Base-by-base conservation (phyloP, 129 eudicot species). In the Artemisia annua region DNA sequence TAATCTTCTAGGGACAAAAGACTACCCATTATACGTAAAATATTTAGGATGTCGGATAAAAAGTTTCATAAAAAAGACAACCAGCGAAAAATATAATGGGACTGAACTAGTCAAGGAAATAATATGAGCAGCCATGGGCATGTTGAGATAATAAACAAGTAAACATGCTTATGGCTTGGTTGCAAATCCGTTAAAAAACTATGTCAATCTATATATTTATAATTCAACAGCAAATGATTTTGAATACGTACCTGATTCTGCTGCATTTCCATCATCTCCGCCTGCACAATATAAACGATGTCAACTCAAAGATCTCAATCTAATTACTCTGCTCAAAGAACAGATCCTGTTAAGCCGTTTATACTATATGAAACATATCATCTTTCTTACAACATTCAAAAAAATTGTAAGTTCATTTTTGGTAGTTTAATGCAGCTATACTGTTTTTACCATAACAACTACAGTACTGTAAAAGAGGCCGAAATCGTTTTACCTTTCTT, bases 251-350 rank as follows among this genome's bases (percentile, higher is more conserved):
- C 98, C 98, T 87, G 92, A 86, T 87, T 93, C 80, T 93, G 87
- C 85, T 93, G 92, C 89, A 82, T 84, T 72, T 93, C 89, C 81
- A 86, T 68, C 72, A 87, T 90, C 72, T 93, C 87, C 44, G 67
- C 88, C 97, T 87, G 87, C 78, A 81, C 39, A 61, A 77, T 28
- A 55, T 26, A 20, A 64, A 0, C 22, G 1, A 46, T n/a, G 48
- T 70, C 14, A 65, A 58, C 35, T 24, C 58, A 32, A 63, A 62
- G 57, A 70, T 69, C n/a, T 52, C 48, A 28, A 51, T 18, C 60
- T 48, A 57, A 71, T 35, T 9, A 12, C 26, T n/a, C n/a, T 57
- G 22, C 11, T n/a, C 3, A n/a, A 39, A 39, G 2, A 7, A 39
- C 9, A 39, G 11, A 39, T 8, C 63, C 63, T n/a, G 6, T 9